A percentile compares a stretch with the other conserved stretches of the same genome.
Evolutionary conservation across 202 grass and related monocot genomes (phyloP).

Genomic region (Zoysia matrella): DNA sequence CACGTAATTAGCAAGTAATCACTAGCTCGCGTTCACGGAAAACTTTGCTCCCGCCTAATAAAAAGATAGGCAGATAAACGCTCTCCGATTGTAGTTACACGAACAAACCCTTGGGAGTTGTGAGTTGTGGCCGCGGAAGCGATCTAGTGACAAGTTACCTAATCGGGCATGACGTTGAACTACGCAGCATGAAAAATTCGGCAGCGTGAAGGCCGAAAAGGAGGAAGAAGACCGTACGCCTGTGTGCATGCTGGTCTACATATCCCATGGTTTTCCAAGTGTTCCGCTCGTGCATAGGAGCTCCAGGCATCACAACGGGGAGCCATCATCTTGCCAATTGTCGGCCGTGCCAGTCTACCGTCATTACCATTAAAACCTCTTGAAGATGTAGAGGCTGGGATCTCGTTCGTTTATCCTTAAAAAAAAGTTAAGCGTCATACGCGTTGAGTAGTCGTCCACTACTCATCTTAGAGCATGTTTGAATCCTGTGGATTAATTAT

Average conservation of each 20-base stretch:
- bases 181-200: not conserved
- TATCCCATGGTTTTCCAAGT: not conserved
- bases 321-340: too few relatives aligned
- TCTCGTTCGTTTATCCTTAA: too few relatives aligned
- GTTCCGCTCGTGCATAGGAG: too few relatives aligned
- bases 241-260: not conserved
- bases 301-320: too few relatives aligned
- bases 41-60: not conserved
- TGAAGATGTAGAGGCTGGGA: too few relatives aligned
- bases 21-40: not conserved
- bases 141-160: slow-evolving; percentile 7
- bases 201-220: slow-evolving; percentile 36
- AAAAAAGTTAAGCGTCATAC: too few relatives aligned
- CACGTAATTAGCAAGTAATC: not conserved
- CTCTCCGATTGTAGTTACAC: not conserved
- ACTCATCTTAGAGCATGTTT: too few relatives aligned
- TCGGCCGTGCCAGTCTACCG: too few relatives aligned
- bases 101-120: not conserved
- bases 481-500: too few relatives aligned
- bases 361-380: too few relatives aligned
- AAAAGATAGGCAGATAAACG: not conserved
- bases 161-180: not conserved
- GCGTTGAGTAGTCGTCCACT: too few relatives aligned
- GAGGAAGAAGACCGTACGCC: slow-evolving; percentile 7
- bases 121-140: not conserved